phyloP scores from a whole-genome alignment of 768 basidiomycete genomes.

The Boletus pseudo-olivaceus region DNA sequence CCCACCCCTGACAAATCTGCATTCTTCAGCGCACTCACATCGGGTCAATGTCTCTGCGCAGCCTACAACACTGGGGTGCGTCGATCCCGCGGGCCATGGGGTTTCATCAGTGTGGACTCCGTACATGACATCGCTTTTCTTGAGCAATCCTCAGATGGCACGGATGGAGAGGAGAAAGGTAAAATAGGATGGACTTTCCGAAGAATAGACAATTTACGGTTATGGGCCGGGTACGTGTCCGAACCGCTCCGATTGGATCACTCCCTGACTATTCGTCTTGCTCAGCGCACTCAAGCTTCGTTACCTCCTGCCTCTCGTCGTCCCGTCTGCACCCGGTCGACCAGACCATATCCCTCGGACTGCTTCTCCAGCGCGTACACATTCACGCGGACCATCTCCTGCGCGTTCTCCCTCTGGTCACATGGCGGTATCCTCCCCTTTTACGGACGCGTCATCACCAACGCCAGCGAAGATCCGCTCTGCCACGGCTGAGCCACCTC shows the following conservation, averaged over 20 bases:
- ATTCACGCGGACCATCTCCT: slow-evolving; percentile 23
- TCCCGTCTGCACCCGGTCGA: slow-evolving; percentile 41
- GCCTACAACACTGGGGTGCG: slow-evolving; percentile 82
- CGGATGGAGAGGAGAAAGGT: slow-evolving; percentile 37
- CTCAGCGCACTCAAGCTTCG: slow-evolving; percentile 76
- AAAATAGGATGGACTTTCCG: slow-evolving; percentile 81
- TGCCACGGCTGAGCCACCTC: slow-evolving; percentile 41
- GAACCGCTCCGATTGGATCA: background rate
- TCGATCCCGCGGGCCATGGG: slow-evolving; percentile 82
- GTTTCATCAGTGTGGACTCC: slow-evolving; percentile 71
- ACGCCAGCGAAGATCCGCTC: slow-evolving; percentile 37
- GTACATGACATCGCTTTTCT: slow-evolving; percentile 78
- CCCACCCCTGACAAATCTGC: slow-evolving; percentile 29
- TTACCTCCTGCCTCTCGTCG: slow-evolving; percentile 68
- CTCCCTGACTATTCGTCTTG: background rate
- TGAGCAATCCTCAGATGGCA: slow-evolving; percentile 45
- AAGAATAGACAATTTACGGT: slow-evolving; percentile 76
- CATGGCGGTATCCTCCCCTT: background rate
- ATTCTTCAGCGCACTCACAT: slow-evolving; percentile 58
- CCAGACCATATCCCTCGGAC: slow-evolving; percentile 26
- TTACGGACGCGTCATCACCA: slow-evolving; percentile 20
- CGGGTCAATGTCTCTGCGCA: slow-evolving; percentile 75
- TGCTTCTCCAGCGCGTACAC: slow-evolving; percentile 17
- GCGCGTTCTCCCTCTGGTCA: slow-evolving; percentile 18
- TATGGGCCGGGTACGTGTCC: slow-evolving; percentile 76